Evolutionary conservation across 768 basidiomycete species (phyloP).

Genomic region (Panus rudis): DNA sequence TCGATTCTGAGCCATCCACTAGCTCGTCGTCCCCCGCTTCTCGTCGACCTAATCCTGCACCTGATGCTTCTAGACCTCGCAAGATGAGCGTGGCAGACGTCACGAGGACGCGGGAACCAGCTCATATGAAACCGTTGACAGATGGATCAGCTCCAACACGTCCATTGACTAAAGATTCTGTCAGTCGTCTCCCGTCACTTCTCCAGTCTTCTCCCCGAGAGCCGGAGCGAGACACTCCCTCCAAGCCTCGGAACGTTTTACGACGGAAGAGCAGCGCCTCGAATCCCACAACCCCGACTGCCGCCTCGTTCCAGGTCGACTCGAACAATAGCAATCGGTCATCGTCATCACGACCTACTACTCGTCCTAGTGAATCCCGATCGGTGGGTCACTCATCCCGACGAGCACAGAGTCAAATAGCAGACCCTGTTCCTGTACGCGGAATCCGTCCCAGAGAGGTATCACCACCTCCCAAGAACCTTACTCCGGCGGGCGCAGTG

Average conservation of each 20-base stretch:
- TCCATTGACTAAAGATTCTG: too few relatives aligned
- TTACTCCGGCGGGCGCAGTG: conserved; percentile 42
- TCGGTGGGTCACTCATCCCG: background rate
- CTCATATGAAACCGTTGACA: background rate
- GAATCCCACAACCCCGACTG: conserved; percentile 15
- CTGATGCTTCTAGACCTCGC: background rate
- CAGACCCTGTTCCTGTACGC: background rate
- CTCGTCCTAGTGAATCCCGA: background rate
- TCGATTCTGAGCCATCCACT: conserved; percentile 18
- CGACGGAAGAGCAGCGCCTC: conserved; percentile 6
- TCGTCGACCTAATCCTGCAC: conserved; percentile 4
- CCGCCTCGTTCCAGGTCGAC: conserved; percentile 6
- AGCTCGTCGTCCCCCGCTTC: conserved; percentile 9
- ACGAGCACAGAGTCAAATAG: background rate
- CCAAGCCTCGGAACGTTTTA: conserved; percentile 2
- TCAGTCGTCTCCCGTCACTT: too few relatives aligned
- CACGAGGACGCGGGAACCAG: too few relatives aligned
- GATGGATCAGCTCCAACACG: background rate
- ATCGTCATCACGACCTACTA: conserved; percentile 2
- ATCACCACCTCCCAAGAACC: conserved; percentile 7
- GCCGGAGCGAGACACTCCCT: background rate
- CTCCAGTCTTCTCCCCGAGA: background rate
- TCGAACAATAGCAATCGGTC: background rate
- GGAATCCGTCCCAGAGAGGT: background rate
- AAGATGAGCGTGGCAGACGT: background rate